phyloP scores from a whole-genome alignment of 2,329 filamentous ascomycete species.

The Xylariaceae sp. region DNA sequence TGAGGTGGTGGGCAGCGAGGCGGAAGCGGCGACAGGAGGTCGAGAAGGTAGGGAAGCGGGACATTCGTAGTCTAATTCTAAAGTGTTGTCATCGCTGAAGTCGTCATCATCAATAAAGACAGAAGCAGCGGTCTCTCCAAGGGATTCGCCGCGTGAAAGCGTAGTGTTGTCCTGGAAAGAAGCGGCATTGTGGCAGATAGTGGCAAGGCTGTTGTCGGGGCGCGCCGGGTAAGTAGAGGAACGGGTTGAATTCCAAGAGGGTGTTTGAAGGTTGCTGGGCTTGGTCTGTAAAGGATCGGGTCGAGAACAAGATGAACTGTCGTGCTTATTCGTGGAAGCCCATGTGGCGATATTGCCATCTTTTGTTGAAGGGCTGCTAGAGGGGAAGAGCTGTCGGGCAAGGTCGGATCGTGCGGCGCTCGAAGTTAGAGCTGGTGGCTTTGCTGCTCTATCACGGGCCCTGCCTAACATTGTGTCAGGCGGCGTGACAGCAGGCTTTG shows the following conservation, averaged over 20 bases:
- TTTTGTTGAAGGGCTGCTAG: slow-evolving; percentile 46
- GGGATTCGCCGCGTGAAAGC: slow-evolving; percentile 30
- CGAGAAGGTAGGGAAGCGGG: slow-evolving; percentile 45
- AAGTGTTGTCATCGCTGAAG: slow-evolving; percentile 77
- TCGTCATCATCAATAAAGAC: slow-evolving; percentile 74
- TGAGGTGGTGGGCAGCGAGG: slow-evolving; percentile 11
- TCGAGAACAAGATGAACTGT: neutral
- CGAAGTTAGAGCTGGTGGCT: slow-evolving; percentile 33
- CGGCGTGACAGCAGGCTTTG: slow-evolving; percentile 7
- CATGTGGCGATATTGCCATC: slow-evolving; percentile 46
- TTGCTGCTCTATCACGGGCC: slow-evolving; percentile 23
- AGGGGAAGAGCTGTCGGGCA: slow-evolving; percentile 52
- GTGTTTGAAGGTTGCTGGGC: slow-evolving; percentile 29
- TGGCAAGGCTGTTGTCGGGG: slow-evolving; percentile 31
- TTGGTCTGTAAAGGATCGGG: slow-evolving; percentile 27
- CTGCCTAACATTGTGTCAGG: slow-evolving; percentile 22
- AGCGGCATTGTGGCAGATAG: slow-evolving; percentile 40
- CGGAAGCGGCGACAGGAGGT: slow-evolving; percentile 21
- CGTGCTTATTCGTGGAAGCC: slow-evolving; percentile 34
- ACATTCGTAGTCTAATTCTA: slow-evolving; percentile 66
- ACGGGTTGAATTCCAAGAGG: slow-evolving; percentile 6
- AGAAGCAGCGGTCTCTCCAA: slow-evolving; percentile 21
- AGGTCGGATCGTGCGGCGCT: slow-evolving; percentile 27
- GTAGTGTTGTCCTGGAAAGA: slow-evolving; percentile 42
- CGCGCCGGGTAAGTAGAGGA: slow-evolving; percentile 1